Conservation (phyloP, 306 rosid species). For the Pyrus communis region DNA sequence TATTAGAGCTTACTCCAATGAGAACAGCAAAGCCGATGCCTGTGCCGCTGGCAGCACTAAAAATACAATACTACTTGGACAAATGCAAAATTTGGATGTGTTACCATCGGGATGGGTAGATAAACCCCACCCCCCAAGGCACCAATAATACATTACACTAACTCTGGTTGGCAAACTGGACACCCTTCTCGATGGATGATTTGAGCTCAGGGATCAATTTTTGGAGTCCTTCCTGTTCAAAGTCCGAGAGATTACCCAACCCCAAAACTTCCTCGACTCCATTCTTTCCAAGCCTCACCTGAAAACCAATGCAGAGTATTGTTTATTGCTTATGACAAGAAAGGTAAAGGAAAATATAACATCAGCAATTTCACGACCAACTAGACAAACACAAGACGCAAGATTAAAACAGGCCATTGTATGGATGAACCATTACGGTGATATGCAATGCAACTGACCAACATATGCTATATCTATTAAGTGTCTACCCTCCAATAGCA, state of each 20-base stretch:
- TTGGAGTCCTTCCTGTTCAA: slow-evolving; percentile 68
- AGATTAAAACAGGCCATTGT: not conserved
- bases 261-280: slow-evolving; percentile 80
- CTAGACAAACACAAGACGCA: not conserved
- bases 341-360: not conserved
- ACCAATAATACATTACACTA: slow-evolving; percentile 20
- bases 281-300: slow-evolving; percentile 92
- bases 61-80: slow-evolving; percentile 18
- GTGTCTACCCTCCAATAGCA: not conserved
- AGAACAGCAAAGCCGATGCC: slow-evolving; percentile 24
- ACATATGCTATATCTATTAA: not conserved
- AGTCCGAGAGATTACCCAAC: slow-evolving; percentile 76
- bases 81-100: slow-evolving; percentile 43
- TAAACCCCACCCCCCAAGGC: slow-evolving; percentile 11
- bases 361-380: too few relatives aligned
- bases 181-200: slow-evolving; percentile 88
- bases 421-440: not conserved
- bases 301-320: slow-evolving; percentile 2
- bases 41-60: slow-evolving; percentile 30
- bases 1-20: slow-evolving; percentile 15
- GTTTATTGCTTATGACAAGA: not conserved
- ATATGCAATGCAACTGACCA: not conserved
- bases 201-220: slow-evolving; percentile 65
- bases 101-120: slow-evolving; percentile 13
- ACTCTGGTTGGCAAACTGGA: slow-evolving; percentile 60